phyloP scores from a whole-genome alignment of 2,329 filamentous ascomycete genomes.

The Microcyclospora tardicrescens region DNA sequence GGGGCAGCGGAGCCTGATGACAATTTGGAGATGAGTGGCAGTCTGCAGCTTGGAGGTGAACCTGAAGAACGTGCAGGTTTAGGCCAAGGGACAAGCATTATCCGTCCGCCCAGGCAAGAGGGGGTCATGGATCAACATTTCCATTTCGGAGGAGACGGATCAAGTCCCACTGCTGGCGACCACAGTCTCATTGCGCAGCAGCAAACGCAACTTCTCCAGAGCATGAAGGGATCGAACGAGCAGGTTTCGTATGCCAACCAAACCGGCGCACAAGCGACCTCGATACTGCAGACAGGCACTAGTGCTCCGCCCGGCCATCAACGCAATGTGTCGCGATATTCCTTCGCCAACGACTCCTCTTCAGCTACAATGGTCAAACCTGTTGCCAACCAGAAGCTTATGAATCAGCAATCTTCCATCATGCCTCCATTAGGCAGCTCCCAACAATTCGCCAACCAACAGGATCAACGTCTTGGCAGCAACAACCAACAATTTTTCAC shows the following conservation, averaged over 20 bases:
- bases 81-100: constrained; percentile 48
- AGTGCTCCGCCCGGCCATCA: constrained; percentile 46
- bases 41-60: constrained; percentile 80
- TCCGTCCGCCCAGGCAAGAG: constrained; percentile 50
- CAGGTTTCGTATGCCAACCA: constrained; percentile 35
- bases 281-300: constrained; percentile 5
- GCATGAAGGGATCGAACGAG: constrained; percentile 32
- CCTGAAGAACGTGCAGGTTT: constrained; percentile 59
- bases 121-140: constrained; percentile 19
- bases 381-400: constrained; percentile 63
- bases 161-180: constrained; percentile 47
- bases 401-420: constrained; percentile 80
- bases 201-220: constrained; percentile 56
- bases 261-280: constrained; percentile 37
- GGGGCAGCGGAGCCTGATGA: constrained; percentile 49
- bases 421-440: constrained; percentile 44
- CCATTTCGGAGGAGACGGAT: constrained; percentile 27
- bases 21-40: constrained; percentile 62
- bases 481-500: constrained; percentile 59
- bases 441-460: constrained; percentile 37
- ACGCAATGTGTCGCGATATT: constrained; percentile 76
- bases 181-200: constrained; percentile 73
- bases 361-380: constrained; percentile 57
- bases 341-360: constrained; percentile 64
- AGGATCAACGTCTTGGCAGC: constrained; percentile 22